Evolutionary conservation across 768 basidiomycete genomes (phyloP).

Genomic region (Macrolepiota albuminosa): DNA sequence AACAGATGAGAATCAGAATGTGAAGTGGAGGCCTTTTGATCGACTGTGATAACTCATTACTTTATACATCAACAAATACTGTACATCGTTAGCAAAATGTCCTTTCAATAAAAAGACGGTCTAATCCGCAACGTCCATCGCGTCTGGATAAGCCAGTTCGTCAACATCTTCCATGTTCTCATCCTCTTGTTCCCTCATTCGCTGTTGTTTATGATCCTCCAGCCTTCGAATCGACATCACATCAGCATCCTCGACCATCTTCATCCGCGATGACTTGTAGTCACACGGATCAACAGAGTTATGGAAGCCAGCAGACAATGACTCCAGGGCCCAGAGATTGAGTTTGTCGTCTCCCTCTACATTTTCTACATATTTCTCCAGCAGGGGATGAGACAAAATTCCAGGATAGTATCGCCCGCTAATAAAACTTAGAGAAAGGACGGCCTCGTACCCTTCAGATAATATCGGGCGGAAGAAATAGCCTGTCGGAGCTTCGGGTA

Average conservation of each 20-base stretch:
- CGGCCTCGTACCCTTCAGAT: slow-evolving; percentile 53
- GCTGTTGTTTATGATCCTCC: slow-evolving; percentile 31
- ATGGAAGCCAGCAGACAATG: slow-evolving; percentile 58
- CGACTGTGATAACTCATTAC: slow-evolving; percentile 1
- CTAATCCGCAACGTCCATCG: slow-evolving; percentile 18
- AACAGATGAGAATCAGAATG: slow-evolving; percentile 11
- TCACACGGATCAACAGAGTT: slow-evolving; percentile 67
- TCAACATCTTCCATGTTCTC: slow-evolving; percentile 14
- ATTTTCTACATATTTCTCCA: slow-evolving; percentile 35
- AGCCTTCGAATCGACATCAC: slow-evolving; percentile 39
- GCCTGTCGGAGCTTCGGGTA: slow-evolving; percentile 64
- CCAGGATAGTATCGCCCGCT: slow-evolving; percentile 80
- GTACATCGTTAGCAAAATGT: background rate
- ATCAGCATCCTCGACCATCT: slow-evolving; percentile 64
- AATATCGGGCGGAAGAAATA: slow-evolving; percentile 70
- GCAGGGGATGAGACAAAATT: slow-evolving; percentile 60
- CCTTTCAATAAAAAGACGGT: background rate
- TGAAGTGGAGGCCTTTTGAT: slow-evolving; percentile 11
- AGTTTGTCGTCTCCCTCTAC: slow-evolving; percentile 25
- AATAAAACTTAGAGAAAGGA: slow-evolving; percentile 65
- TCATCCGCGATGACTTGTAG: slow-evolving; percentile 46
- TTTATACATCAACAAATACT: background rate
- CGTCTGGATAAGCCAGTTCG: slow-evolving; percentile 11
- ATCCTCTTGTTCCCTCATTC: slow-evolving; percentile 24
- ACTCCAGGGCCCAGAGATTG: slow-evolving; percentile 70